Evolutionary conservation across 257 asterid species (phyloP).

Genomic region (Solanum lycopersicoides): DNA sequence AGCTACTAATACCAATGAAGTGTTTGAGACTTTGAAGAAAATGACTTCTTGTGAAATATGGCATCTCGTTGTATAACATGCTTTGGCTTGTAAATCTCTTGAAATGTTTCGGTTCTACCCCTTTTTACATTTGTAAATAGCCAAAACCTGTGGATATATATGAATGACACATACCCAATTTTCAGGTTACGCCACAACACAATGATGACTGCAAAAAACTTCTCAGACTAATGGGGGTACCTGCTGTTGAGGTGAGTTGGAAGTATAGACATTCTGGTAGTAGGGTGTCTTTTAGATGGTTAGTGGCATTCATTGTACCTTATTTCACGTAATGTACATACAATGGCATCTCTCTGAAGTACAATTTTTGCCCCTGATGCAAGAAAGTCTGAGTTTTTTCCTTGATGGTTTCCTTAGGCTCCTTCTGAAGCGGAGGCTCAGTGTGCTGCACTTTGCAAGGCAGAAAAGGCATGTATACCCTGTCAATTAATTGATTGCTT

Average conservation of each 20-base stretch:
- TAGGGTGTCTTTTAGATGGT: background rate
- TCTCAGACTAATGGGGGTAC: constrained; percentile 96
- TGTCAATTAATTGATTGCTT: constrained; percentile 6
- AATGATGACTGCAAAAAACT: constrained; percentile 94
- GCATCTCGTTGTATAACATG: background rate
- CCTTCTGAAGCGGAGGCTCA: constrained; percentile 99
- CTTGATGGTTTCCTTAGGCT: constrained; percentile 46
- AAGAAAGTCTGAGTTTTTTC: no score
- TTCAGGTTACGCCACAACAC: constrained; percentile 86
- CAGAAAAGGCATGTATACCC: constrained; percentile 44
- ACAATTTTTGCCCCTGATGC: background rate
- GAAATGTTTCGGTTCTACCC: background rate
- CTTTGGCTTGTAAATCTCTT: background rate
- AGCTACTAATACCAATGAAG: background rate
- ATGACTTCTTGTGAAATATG: background rate
- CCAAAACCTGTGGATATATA: background rate
- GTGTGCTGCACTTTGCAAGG: constrained; percentile 87
- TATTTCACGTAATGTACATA: background rate
- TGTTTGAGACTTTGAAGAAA: background rate
- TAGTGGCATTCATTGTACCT: background rate
- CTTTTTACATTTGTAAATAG: background rate
- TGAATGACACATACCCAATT: background rate
- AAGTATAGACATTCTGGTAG: background rate
- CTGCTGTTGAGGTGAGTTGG: constrained; percentile 81
- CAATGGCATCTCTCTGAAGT: background rate